A percentile compares a stretch with the other conserved stretches of the same genome.
Conservation (phyloP, 2,329 filamentous ascomycete genomes). For the Aspergillus eucalypticola region DNA sequence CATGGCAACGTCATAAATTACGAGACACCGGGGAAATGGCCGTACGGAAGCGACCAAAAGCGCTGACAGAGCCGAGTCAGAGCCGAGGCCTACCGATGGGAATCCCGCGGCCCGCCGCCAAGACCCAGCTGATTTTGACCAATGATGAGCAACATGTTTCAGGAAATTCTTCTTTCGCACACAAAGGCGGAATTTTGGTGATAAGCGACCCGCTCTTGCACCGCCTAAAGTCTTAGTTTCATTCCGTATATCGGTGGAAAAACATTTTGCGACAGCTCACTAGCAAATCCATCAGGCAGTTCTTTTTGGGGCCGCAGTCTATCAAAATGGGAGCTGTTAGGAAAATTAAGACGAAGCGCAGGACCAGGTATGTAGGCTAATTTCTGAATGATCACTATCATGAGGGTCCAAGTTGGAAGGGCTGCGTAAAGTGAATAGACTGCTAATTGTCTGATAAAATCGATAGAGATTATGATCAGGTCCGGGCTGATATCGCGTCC, state of each 20-base stretch:
- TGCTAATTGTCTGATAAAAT: constrained; percentile 23
- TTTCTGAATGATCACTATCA: constrained; percentile 8
- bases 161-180: constrained; percentile 24
- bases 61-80: constrained; percentile 32
- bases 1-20: constrained; percentile 36
- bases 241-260: constrained; percentile 41
- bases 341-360: constrained; percentile 73
- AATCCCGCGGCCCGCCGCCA: constrained; percentile 29
- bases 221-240: constrained; percentile 23
- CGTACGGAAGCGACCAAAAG: constrained; percentile 17
- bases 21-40: constrained; percentile 17
- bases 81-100: constrained; percentile 40
- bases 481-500: constrained; percentile 77
- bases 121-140: constrained; percentile 21
- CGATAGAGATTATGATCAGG: constrained; percentile 84
- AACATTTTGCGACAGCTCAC: constrained; percentile 10
- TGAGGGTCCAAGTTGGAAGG: background rate
- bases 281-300: constrained; percentile 7
- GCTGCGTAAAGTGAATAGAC: background rate
- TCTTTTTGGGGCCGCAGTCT: constrained; percentile 19
- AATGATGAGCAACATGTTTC: constrained; percentile 31
- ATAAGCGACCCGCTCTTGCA: constrained; percentile 31
- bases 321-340: constrained; percentile 65
- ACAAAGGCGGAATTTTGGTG: constrained; percentile 30
- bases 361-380: constrained; percentile 57